A percentile compares a stretch with the other conserved stretches of the same genome.
Conservation (phyloP, 371 early-diverging fungal species). For the Mucor saturninus region DNA sequence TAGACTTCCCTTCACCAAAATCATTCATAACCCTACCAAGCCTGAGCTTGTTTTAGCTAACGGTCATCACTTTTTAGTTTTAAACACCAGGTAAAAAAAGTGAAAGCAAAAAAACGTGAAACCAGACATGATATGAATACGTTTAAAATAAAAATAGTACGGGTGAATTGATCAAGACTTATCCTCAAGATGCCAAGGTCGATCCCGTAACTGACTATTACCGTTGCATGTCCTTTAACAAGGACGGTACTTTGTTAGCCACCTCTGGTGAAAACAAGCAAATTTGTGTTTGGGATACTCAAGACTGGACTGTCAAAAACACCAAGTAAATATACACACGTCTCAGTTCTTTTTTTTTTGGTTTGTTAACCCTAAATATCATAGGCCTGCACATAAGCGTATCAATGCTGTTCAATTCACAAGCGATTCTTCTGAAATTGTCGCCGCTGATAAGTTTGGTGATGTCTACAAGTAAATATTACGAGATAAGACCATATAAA, state of each 20-base stretch:
- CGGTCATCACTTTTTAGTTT: slow-evolving; percentile 61
- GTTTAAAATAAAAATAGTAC: slow-evolving; percentile 28
- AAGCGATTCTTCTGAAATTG: slow-evolving; percentile 57
- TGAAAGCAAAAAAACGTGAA: not conserved
- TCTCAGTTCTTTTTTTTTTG: not conserved
- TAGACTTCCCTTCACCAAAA: slow-evolving; percentile 59
- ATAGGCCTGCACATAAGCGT: slow-evolving; percentile 67
- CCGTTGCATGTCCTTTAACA: slow-evolving; percentile 61
- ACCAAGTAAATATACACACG: slow-evolving; percentile 41
- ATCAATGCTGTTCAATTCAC: slow-evolving; percentile 73
- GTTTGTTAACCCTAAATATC: not conserved
- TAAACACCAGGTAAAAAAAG: slow-evolving; percentile 57
- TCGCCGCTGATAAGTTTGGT: slow-evolving; percentile 96
- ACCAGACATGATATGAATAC: not conserved
- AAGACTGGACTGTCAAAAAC: slow-evolving; percentile 58
- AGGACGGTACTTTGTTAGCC: slow-evolving; percentile 65
- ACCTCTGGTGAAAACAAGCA: slow-evolving; percentile 76
- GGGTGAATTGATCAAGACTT: slow-evolving; percentile 47
- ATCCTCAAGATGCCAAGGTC: slow-evolving; percentile 38
- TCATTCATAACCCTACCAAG: slow-evolving; percentile 55
- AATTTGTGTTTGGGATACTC: slow-evolving; percentile 71
- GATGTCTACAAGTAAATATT: slow-evolving; percentile 79
- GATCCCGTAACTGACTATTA: slow-evolving; percentile 48
- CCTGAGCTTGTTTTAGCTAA: slow-evolving; percentile 62
- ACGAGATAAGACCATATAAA: no score